Evolutionary conservation across 345 rosid species (phyloP).

Genomic region (Linum lewisii): DNA sequence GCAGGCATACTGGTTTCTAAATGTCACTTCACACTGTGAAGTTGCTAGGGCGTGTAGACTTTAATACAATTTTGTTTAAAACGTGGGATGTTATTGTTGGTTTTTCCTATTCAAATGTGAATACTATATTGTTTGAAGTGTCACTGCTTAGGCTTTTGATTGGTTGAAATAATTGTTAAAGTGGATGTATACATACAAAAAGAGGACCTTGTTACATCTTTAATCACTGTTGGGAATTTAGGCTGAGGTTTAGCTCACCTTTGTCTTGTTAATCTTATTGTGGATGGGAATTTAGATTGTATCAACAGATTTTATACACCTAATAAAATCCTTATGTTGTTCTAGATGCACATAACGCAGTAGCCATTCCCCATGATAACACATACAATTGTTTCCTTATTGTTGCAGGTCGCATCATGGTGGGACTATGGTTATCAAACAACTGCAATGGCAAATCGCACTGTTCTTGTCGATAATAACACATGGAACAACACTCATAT

Average conservation of each 20-base stretch:
- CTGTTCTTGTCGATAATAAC: slow-evolving; percentile 96
- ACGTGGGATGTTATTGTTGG: too few relatives aligned
- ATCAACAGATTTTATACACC: too few relatives aligned
- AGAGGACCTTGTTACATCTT: too few relatives aligned
- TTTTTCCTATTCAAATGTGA: too few relatives aligned
- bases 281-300: neutral
- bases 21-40: neutral
- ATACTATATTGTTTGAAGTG: too few relatives aligned
- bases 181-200: too few relatives aligned
- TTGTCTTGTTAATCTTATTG: neutral
- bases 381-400: neutral
- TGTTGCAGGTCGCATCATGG: slow-evolving; percentile 92
- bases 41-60: neutral
- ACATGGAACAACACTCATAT: slow-evolving; percentile 99
- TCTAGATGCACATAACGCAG: too few relatives aligned
- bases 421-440: slow-evolving; percentile 99
- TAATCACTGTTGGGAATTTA: too few relatives aligned
- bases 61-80: neutral
- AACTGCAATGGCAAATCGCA: slow-evolving; percentile 98
- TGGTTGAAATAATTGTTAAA: too few relatives aligned
- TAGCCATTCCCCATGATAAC: slow-evolving; percentile 3
- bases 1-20: neutral
- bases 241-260: neutral
- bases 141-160: too few relatives aligned
- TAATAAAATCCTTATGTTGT: neutral